Conservation (phyloP, 805 yeast species). For the Scheffersomyces lignosus region DNA sequence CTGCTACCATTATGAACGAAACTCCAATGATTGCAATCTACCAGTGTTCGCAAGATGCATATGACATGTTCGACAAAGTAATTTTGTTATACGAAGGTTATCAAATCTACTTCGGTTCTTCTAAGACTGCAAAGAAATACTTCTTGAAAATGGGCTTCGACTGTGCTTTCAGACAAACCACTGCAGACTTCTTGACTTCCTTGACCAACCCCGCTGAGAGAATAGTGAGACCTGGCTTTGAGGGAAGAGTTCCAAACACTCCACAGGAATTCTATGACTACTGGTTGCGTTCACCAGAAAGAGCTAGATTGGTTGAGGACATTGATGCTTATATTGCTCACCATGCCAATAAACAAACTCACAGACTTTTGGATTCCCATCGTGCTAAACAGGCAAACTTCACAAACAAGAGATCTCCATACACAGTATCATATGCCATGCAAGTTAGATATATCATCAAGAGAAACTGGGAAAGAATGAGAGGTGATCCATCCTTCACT, state of each 20-base stretch:
- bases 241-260: constrained; percentile 52
- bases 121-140: constrained; percentile 45
- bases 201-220: constrained; percentile 68
- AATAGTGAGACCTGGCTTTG: constrained; percentile 47
- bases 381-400: constrained; percentile 41
- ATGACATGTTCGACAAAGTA: constrained; percentile 49
- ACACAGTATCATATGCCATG: constrained; percentile 32
- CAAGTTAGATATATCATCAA: constrained; percentile 45
- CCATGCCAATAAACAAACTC: constrained; percentile 4
- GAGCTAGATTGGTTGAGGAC: constrained; percentile 36
- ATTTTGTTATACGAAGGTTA: constrained; percentile 47
- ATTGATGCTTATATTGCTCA: constrained; percentile 41
- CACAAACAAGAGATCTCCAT: constrained; percentile 34
- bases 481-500: constrained; percentile 58
- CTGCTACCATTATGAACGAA: constrained; percentile 23
- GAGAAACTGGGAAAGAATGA: constrained; percentile 55
- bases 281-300: constrained; percentile 61
- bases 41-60: constrained; percentile 39
- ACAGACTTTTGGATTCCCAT: constrained; percentile 20
- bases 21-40: constrained; percentile 28
- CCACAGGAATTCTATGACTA: constrained; percentile 58
- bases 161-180: constrained; percentile 63
- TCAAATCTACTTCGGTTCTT: constrained; percentile 48
- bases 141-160: constrained; percentile 62
- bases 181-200: constrained; percentile 67